Conservation (phyloP, 2,329 filamentous ascomycete genomes). For the Akanthomyces muscarius region DNA sequence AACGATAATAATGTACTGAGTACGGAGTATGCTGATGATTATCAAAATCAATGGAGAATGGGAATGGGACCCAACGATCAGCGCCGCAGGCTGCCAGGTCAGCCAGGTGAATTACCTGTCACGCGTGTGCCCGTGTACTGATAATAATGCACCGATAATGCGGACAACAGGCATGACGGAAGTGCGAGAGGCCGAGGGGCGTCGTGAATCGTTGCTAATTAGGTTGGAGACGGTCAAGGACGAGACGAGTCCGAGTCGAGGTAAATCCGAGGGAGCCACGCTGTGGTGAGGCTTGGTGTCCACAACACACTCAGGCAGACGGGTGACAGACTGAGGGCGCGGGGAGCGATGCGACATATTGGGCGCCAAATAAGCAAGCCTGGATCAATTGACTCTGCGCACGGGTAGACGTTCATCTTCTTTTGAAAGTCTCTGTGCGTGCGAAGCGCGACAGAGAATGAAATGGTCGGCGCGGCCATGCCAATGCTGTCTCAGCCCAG, state of each 20-base stretch:
- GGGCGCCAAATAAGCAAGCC: background rate
- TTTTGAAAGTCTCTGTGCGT: background rate
- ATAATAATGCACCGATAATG: too few species aligned
- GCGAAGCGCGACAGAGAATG: background rate
- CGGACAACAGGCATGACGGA: background rate
- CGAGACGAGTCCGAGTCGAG: slow-evolving; percentile 8
- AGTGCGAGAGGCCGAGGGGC: background rate
- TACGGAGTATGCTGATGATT: background rate
- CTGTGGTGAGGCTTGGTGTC: slow-evolving; percentile 1
- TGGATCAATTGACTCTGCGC: background rate
- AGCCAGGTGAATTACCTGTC: background rate
- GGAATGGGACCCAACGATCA: background rate
- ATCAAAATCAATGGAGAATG: background rate
- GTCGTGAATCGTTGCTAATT: background rate
- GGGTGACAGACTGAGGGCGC: too few species aligned
- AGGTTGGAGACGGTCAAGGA: background rate
- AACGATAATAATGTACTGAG: background rate
- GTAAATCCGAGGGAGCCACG: slow-evolving; percentile 6
- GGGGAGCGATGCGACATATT: background rate
- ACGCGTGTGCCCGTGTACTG: too few species aligned
- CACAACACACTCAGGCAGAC: background rate
- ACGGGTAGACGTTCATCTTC: background rate
- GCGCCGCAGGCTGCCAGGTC: background rate
- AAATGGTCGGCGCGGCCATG: background rate
- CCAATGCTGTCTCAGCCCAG: slow-evolving; percentile 13